These are phyloP conservation scores for Mycena rosella DNA, from an alignment of 768 basidiomycete species.

Conservation along the genomic window DNA sequence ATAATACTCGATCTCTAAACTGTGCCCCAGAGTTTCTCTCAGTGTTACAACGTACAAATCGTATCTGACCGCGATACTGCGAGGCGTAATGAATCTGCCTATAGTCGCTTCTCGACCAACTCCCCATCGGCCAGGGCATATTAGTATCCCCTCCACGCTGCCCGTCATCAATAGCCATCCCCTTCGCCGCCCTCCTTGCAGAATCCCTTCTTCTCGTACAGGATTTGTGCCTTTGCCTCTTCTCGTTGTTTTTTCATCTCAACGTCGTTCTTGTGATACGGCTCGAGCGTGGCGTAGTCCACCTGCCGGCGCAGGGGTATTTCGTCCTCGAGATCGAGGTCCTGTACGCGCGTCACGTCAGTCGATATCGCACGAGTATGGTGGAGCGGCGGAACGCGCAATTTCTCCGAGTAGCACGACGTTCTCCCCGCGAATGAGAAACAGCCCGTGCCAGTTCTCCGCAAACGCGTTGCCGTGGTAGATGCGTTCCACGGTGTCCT, in stretches of 20 bases:
- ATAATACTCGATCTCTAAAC: conserved; percentile 25
- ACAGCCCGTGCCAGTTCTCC: conserved; percentile 89
- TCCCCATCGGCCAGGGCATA: conserved; percentile 13
- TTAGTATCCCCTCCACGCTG: conserved; percentile 19
- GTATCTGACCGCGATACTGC: conserved; percentile 36
- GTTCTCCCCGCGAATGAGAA: conserved; percentile 97
- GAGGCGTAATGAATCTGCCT: conserved; percentile 45
- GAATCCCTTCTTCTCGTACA: conserved; percentile 90
- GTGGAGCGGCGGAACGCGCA: conserved; percentile 66
- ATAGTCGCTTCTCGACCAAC: conserved; percentile 21
- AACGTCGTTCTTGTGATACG: conserved; percentile 79
- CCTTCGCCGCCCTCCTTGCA: conserved; percentile 97
- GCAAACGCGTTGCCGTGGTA: conserved; percentile 91
- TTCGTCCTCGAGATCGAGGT: conserved; percentile 93
- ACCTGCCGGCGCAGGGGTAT: conserved; percentile 78
- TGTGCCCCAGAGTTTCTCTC: conserved; percentile 7
- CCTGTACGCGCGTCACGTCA: conserved; percentile 64
- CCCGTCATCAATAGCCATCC: conserved; percentile 81
- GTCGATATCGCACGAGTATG: background rate
- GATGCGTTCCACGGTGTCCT: conserved; percentile 95
- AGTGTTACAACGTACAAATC: conserved; percentile 33
- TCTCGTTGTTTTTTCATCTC: conserved; percentile 85
- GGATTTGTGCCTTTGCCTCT: conserved; percentile 82
- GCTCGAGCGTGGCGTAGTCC: conserved; percentile 76
- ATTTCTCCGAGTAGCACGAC: conserved; percentile 98